A percentile compares a stretch with the other conserved stretches of the same genome.
Conservation (phyloP, 2,329 filamentous ascomycete species). For the Cladosporium sp. region DNA sequence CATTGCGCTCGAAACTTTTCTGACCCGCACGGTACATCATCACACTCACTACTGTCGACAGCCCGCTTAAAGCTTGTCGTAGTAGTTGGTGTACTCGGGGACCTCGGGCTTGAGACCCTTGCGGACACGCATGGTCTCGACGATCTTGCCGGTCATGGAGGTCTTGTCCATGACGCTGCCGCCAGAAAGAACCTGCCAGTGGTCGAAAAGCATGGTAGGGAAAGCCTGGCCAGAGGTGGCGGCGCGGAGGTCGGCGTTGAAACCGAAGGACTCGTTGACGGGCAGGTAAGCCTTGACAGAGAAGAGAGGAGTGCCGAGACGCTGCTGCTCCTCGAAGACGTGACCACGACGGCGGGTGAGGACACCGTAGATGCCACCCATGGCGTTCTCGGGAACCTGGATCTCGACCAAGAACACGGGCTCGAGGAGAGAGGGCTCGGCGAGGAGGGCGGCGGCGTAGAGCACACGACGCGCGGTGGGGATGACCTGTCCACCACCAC, state of each 20-base stretch:
- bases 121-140: constrained; percentile 91
- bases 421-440: constrained; percentile 87
- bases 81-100: constrained; percentile 79
- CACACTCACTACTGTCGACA: not conserved
- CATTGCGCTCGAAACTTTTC: constrained; percentile 12
- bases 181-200: constrained; percentile 95
- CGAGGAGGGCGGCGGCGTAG: constrained; percentile 87
- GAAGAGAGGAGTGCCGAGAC: constrained; percentile 97
- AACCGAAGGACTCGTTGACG: constrained; percentile 97
- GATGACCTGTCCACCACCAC: constrained; percentile 98
- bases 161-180: constrained; percentile 82
- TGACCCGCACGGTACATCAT: constrained; percentile 1
- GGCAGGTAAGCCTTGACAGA: constrained; percentile 97
- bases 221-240: constrained; percentile 96
- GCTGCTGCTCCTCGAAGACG: constrained; percentile 98
- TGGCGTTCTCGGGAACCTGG: constrained; percentile 95
- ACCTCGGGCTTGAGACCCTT: constrained; percentile 99
- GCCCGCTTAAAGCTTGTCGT: constrained; percentile 32
- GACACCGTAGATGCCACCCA: constrained; percentile 99
- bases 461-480: constrained; percentile 96
- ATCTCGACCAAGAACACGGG: constrained; percentile 99
- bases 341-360: constrained; percentile 97
- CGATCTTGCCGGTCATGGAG: constrained; percentile 77
- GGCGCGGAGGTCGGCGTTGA: constrained; percentile 94
- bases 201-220: constrained; percentile 98